A percentile compares a stretch with the other conserved stretches of the same genome.
Conservation (phyloP, 192 early-diverging fungal genomes). For the Allomyces macrogynus region DNA sequence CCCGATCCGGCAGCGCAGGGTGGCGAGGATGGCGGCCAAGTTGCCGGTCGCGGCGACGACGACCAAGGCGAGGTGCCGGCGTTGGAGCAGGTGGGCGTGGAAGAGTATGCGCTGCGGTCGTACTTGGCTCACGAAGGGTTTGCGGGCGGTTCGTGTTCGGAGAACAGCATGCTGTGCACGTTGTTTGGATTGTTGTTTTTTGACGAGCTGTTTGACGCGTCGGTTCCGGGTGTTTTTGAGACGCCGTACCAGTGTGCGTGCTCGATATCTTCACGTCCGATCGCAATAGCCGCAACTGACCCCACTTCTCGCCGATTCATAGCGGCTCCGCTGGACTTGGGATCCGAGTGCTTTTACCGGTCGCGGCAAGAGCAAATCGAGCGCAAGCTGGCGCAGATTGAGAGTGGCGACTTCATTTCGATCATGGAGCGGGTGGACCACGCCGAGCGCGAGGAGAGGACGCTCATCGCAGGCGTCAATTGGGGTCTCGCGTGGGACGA, state of each 20-base stretch:
- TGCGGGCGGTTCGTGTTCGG: too few relatives aligned
- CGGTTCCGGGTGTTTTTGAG: background rate
- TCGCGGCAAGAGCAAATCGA: background rate
- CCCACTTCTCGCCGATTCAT: too few relatives aligned
- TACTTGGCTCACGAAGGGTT: background rate
- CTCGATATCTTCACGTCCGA: too few relatives aligned
- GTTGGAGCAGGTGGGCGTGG: background rate
- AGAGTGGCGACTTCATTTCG: background rate
- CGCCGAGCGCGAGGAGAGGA: too few relatives aligned
- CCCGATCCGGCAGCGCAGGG: too few relatives aligned
- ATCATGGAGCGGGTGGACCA: background rate
- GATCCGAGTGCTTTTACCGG: background rate
- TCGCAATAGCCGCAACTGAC: too few relatives aligned
- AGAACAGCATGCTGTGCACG: background rate
- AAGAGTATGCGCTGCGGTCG: background rate
- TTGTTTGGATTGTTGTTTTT: background rate
- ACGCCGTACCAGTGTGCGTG: background rate
- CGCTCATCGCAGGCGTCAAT: too few relatives aligned
- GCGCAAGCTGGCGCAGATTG: background rate
- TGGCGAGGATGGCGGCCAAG: too few relatives aligned
- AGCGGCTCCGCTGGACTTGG: background rate
- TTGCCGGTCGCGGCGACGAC: too few relatives aligned
- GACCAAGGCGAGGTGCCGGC: too few relatives aligned
- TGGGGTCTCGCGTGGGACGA: too few relatives aligned
- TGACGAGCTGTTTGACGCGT: background rate